These are phyloP conservation scores for Mycena galericulata DNA, from an alignment of 768 basidiomycete genomes.

Conservation along the genomic window DNA sequence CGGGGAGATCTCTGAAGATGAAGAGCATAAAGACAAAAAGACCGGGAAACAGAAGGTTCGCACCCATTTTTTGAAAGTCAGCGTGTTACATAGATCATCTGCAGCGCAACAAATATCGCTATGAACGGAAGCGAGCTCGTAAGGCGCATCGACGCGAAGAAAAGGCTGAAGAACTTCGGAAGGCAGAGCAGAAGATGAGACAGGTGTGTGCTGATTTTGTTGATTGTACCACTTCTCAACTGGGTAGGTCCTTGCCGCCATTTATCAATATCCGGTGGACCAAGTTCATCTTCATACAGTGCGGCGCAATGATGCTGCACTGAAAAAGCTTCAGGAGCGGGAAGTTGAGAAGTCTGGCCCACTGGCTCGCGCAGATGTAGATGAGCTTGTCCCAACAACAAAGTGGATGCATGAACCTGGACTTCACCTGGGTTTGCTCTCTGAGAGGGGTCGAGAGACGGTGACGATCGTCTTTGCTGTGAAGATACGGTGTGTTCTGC, in stretches of 20 bases:
- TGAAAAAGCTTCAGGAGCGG: not conserved
- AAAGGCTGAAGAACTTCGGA: not conserved
- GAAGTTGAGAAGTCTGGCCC: not conserved
- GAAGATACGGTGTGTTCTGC: slow-evolving; percentile 2
- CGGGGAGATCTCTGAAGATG: slow-evolving; percentile 1
- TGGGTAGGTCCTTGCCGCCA: not conserved
- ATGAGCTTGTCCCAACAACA: not conserved
- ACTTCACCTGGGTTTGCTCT: slow-evolving; percentile 13
- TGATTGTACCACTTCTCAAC: not conserved
- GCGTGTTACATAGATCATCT: not conserved
- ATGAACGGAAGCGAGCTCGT: not conserved
- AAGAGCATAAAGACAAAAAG: not conserved
- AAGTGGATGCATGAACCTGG: slow-evolving; percentile 17
- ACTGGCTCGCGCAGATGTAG: not conserved
- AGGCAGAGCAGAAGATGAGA: not conserved
- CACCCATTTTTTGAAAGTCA: not conserved
- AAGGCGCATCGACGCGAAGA: too few relatives aligned
- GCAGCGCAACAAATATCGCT: not conserved
- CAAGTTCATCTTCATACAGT: slow-evolving; percentile 5
- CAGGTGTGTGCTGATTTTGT: not conserved
- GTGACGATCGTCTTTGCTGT: slow-evolving; percentile 2
- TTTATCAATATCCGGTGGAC: not conserved
- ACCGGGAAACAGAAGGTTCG: not conserved
- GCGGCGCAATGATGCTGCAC: too few relatives aligned
- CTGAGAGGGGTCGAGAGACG: not conserved